phyloP scores from a whole-genome alignment of 192 early-diverging fungal genomes.

The Backusella australiensis region DNA sequence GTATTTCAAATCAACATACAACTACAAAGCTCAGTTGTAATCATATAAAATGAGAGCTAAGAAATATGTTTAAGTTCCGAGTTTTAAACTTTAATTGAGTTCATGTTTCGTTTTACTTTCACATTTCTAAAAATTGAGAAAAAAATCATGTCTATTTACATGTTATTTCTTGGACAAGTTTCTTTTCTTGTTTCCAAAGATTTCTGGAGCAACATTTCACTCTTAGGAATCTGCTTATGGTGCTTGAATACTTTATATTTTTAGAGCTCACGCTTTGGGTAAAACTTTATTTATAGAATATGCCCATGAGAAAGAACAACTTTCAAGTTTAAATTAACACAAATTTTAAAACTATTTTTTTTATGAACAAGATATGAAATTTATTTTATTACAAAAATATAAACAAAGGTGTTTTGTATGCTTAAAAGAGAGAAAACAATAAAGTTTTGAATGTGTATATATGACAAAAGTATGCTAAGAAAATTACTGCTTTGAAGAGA shows the following conservation, averaged over 20 bases:
- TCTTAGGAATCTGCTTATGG: background rate
- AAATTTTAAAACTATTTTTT: background rate
- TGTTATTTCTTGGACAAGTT: background rate
- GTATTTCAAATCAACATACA: too few species aligned
- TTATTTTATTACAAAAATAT: constrained; percentile 3
- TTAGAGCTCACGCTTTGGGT: background rate
- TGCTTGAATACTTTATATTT: background rate
- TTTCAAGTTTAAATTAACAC: background rate
- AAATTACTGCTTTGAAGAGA: constrained; percentile 20
- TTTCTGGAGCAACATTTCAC: background rate
- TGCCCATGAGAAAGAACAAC: background rate
- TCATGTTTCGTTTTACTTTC: too few species aligned
- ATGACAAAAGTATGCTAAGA: background rate
- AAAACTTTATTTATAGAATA: background rate
- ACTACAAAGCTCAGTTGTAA: too few species aligned
- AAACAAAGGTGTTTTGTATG: background rate
- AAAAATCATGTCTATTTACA: background rate
- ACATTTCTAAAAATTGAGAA: too few species aligned
- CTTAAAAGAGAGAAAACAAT: background rate
- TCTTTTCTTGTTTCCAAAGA: background rate
- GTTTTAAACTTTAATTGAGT: too few species aligned
- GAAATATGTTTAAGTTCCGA: too few species aligned
- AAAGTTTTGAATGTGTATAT: background rate
- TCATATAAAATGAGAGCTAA: too few species aligned
- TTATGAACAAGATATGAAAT: constrained; percentile 1